Percentiles rank a stretch among this genome's conserved stretches.
phyloP scores from a whole-genome alignment of 805 yeast genomes.

The Kluyveromyces lactis region DNA sequence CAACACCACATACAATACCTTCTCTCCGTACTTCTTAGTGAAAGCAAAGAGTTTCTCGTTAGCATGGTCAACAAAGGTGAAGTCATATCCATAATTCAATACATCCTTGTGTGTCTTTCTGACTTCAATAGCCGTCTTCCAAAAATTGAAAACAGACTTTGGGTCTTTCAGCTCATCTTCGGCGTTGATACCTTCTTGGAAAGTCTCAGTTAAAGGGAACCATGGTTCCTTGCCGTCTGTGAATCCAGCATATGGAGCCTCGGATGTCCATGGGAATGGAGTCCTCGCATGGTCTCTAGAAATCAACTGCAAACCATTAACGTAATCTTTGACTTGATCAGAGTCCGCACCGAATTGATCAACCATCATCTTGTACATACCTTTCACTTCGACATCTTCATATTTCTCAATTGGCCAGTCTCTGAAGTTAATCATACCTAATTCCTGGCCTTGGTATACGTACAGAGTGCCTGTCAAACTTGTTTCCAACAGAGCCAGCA shows the following conservation, averaged over 20 bases:
- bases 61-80: slow-evolving; percentile 36
- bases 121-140: slow-evolving; percentile 33
- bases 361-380: slow-evolving; percentile 31
- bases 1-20: slow-evolving; percentile 32
- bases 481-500: slow-evolving; percentile 37
- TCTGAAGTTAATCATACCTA: slow-evolving; percentile 43
- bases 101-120: slow-evolving; percentile 38
- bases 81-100: slow-evolving; percentile 36
- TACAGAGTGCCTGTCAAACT: slow-evolving; percentile 46
- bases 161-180: slow-evolving; percentile 38
- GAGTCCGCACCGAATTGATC: slow-evolving; percentile 13
- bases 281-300: slow-evolving; percentile 45
- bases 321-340: slow-evolving; percentile 20
- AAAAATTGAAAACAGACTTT: slow-evolving; percentile 38
- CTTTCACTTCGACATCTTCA: slow-evolving; percentile 39
- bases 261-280: slow-evolving; percentile 44
- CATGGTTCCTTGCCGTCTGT: slow-evolving; percentile 37
- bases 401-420: slow-evolving; percentile 43
- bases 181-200: slow-evolving; percentile 36
- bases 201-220: slow-evolving; percentile 17
- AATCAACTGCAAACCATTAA: slow-evolving; percentile 28
- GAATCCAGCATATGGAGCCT: slow-evolving; percentile 35
- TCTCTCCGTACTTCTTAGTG: slow-evolving; percentile 29
- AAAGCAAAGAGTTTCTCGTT: slow-evolving; percentile 35
- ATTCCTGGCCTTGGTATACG: slow-evolving; percentile 54